These are phyloP conservation scores for Epicoccum sorghinum DNA, from an alignment of 2,329 filamentous ascomycete genomes.

Conservation along the genomic window DNA sequence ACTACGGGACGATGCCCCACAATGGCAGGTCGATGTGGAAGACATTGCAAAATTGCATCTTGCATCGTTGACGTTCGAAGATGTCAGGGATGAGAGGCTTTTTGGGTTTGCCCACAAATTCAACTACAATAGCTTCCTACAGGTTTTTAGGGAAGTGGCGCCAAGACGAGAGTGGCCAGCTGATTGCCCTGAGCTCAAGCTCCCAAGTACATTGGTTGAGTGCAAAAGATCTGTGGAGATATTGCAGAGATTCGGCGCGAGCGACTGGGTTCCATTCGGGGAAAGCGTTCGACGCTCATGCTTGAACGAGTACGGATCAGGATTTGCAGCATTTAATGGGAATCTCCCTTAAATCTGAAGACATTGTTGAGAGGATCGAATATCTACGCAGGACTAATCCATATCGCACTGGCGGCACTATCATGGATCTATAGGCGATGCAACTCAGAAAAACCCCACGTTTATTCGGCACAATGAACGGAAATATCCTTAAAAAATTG, in stretches of 20 bases:
- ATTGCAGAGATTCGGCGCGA: background rate
- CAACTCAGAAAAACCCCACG: too few species aligned
- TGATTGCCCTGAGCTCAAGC: background rate
- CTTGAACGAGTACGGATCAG: background rate
- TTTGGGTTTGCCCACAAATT: constrained; percentile 57
- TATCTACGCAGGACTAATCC: too few species aligned
- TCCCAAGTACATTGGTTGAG: background rate
- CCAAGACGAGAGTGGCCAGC: background rate
- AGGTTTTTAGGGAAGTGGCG: constrained; percentile 33
- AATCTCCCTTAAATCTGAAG: background rate
- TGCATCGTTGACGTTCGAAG: constrained; percentile 53
- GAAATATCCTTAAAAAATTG: too few species aligned
- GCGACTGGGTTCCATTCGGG: background rate
- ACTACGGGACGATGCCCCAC: constrained; percentile 12
- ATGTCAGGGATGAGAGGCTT: constrained; percentile 55
- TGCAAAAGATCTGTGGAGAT: background rate
- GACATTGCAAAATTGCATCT: constrained; percentile 59
- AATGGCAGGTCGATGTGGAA: constrained; percentile 57
- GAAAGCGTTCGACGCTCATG: constrained; percentile 3
- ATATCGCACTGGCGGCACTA: too few species aligned
- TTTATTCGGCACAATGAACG: too few species aligned
- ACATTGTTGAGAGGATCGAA: too few species aligned
- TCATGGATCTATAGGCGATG: too few species aligned
- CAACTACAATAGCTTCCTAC: constrained; percentile 53
- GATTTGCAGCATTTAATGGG: background rate